Conservation (phyloP, 169 alveolate species). For the Cryptosporidium baileyi region DNA sequence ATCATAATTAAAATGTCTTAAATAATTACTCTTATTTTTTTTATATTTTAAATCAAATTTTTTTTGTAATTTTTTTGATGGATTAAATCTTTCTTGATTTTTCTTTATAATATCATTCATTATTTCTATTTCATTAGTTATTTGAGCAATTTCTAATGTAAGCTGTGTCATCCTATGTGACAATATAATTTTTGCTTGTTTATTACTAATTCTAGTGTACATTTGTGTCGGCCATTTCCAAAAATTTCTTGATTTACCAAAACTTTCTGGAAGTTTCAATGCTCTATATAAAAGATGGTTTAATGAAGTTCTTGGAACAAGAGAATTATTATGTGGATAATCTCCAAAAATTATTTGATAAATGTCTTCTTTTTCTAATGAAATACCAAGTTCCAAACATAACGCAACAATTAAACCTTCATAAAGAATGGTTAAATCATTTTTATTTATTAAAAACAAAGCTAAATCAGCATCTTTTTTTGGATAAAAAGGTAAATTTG, state of each 20-base stretch:
- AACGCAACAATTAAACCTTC: conserved; percentile 32
- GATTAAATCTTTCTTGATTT: neutral
- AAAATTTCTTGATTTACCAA: conserved; percentile 2
- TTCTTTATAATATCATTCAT: conserved; percentile 37
- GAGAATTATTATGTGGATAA: conserved; percentile 25
- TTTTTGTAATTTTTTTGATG: neutral
- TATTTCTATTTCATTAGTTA: conserved; percentile 54
- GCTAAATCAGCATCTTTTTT: neutral
- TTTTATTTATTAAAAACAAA: neutral
- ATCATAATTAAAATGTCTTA: conserved; percentile 36
- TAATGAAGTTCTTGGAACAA: conserved; percentile 39
- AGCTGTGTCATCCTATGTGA: conserved; percentile 17
- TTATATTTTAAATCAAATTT: neutral
- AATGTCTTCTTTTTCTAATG: conserved; percentile 34
- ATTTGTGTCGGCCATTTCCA: conserved; percentile 61
- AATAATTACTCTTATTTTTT: neutral
- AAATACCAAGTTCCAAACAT: conserved; percentile 61
- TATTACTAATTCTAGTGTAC: conserved; percentile 35
- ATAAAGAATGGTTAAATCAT: conserved; percentile 1
- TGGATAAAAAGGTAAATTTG: conserved; percentile 42
- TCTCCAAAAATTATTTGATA: conserved; percentile 33
- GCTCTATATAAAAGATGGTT: conserved; percentile 61
- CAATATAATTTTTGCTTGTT: conserved; percentile 47
- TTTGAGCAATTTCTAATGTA: conserved; percentile 46
- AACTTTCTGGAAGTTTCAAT: conserved; percentile 25